Evolutionary conservation across 2,329 filamentous ascomycete genomes (phyloP).

Genomic region (Diaporthe citrichinensis): DNA sequence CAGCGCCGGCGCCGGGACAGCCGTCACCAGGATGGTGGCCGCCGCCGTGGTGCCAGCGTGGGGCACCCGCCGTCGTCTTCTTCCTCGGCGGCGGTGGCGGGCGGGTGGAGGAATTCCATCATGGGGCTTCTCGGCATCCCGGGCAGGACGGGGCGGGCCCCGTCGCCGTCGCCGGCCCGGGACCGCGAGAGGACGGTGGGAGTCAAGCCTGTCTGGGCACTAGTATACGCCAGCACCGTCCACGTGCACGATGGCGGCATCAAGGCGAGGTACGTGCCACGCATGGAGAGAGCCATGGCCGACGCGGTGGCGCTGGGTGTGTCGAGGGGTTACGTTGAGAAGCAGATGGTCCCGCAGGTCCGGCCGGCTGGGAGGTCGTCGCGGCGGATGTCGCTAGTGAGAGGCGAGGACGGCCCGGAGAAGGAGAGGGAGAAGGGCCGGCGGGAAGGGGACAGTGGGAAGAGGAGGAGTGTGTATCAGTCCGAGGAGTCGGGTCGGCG

Average conservation of each 20-base stretch:
- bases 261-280: not conserved
- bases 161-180: not conserved
- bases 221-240: not conserved
- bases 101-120: conserved; percentile 1
- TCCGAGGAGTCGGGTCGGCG: not conserved
- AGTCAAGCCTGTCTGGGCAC: not conserved
- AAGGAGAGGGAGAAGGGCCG: not conserved
- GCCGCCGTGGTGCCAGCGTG: not conserved
- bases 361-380: not conserved
- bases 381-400: not conserved
- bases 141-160: not conserved
- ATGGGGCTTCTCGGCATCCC: not conserved
- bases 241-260: not conserved
- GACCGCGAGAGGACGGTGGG: not conserved
- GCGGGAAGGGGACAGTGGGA: not conserved
- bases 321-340: not conserved
- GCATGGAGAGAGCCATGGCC: not conserved
- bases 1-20: not conserved
- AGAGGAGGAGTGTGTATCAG: not conserved
- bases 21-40: not conserved
- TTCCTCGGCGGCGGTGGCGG: not conserved
- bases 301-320: conserved; percentile 1
- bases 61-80: not conserved
- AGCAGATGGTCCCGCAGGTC: not conserved
- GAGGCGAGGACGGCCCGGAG: not conserved